Conservation (phyloP, 345 rosid species). For the Ceriops zippeliana region DNA sequence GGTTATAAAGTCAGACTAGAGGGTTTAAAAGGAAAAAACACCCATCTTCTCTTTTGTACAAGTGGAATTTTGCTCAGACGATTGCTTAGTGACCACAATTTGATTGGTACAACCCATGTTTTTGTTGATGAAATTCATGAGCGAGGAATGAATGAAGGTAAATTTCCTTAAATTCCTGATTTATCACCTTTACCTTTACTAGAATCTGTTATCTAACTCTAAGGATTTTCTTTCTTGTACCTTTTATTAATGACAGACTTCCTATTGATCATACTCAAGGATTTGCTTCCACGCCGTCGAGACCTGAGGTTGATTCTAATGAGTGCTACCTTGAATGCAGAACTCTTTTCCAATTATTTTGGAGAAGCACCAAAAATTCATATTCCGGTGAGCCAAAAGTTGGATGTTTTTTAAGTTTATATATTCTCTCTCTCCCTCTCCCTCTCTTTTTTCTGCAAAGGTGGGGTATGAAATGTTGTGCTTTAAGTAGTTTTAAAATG, state of each 20-base stretch:
- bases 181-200: constrained; percentile 1
- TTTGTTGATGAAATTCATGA: constrained; percentile 99
- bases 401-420: constrained; percentile 5
- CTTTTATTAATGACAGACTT: constrained; percentile 54
- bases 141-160: constrained; percentile 99
- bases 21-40: constrained; percentile 92
- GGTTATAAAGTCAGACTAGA: constrained; percentile 98
- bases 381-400: constrained; percentile 63
- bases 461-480: too few relatives aligned
- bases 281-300: constrained; percentile 90
- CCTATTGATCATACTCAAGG: constrained; percentile 89
- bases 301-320: constrained; percentile 92
- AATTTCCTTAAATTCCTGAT: constrained; percentile 3
- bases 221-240: constrained; percentile 1
- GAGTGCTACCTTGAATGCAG: constrained; percentile 99
- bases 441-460: too few relatives aligned
- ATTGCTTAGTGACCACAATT: constrained; percentile 78
- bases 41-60: constrained; percentile 90
- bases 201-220: constrained; percentile 6
- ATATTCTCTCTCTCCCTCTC: neutral
- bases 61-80: constrained; percentile 95
- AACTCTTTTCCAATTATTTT: constrained; percentile 85
- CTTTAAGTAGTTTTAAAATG: too few relatives aligned
- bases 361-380: constrained; percentile 89
- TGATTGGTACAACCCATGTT: constrained; percentile 92